phyloP scores from a whole-genome alignment of 2,329 filamentous ascomycete genomes.

The Cladophialophora exuberans region DNA sequence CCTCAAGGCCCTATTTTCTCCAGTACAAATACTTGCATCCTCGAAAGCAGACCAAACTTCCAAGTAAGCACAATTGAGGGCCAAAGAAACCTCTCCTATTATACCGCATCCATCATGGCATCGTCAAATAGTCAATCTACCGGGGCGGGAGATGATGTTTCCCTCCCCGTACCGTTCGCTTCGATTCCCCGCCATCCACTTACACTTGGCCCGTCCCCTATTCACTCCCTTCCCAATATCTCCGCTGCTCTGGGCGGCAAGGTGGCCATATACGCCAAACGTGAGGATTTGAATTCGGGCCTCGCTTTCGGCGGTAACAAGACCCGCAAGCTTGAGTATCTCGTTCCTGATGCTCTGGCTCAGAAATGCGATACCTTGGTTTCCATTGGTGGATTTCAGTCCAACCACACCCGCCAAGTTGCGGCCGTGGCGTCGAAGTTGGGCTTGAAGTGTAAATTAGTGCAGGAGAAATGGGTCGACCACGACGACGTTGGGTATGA shows the following conservation, averaged over 20 bases:
- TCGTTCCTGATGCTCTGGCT: constrained; percentile 64
- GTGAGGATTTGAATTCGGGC: constrained; percentile 71
- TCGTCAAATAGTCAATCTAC: neutral
- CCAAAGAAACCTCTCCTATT: neutral
- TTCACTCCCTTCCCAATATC: constrained; percentile 68
- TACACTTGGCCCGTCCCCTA: constrained; percentile 69
- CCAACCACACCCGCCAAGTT: constrained; percentile 71
- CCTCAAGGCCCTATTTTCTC: neutral
- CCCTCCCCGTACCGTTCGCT: constrained; percentile 63
- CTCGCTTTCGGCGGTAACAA: constrained; percentile 72
- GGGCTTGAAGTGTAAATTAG: constrained; percentile 56
- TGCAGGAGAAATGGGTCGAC: constrained; percentile 72
- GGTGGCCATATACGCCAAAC: constrained; percentile 69
- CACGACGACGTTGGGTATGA: constrained; percentile 63
- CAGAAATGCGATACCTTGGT: constrained; percentile 65
- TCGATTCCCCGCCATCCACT: constrained; percentile 65
- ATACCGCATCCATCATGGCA: neutral
- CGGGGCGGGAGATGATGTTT: neutral
- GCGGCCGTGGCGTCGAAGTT: constrained; percentile 63
- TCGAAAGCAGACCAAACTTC: neutral
- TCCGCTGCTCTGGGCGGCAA: constrained; percentile 62
- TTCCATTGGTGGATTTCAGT: constrained; percentile 69
- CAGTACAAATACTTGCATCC: constrained; percentile 6
- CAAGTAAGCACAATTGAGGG: neutral
- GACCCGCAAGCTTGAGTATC: constrained; percentile 70